Conservation (phyloP, 139 green algal genomes). For the Penium margaritaceum region DNA sequence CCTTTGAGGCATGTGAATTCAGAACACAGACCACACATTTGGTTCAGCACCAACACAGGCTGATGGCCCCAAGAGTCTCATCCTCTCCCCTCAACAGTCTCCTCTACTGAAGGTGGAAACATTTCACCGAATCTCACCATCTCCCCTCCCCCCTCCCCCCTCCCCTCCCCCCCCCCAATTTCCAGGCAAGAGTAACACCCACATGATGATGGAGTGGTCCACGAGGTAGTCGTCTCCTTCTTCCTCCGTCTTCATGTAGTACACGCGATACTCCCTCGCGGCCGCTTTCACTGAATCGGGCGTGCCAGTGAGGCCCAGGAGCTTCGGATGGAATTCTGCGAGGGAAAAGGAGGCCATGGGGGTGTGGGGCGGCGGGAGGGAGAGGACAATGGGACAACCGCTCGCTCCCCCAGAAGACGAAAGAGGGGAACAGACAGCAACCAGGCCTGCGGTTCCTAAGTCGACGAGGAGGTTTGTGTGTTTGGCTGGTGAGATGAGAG, state of each 20-base stretch:
- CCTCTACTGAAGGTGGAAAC: too few species aligned
- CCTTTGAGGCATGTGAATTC: too few species aligned
- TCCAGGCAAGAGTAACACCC: too few species aligned
- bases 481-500: neutral
- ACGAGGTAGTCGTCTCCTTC: conserved; percentile 84
- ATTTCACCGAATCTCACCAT: too few species aligned
- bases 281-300: conserved; percentile 57
- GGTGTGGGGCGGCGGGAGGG: neutral
- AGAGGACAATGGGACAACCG: neutral
- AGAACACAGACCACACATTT: too few species aligned
- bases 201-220: conserved; percentile 94
- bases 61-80: too few species aligned
- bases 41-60: too few species aligned
- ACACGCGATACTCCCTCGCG: conserved; percentile 61
- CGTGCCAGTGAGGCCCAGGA: conserved; percentile 86
- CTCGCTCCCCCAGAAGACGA: too few species aligned
- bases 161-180: too few species aligned
- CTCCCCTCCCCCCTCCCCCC: too few species aligned
- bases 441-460: neutral
- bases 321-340: conserved; percentile 82
- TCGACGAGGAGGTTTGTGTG: neutral
- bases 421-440: neutral
- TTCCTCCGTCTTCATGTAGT: conserved; percentile 71
- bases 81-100: too few species aligned
- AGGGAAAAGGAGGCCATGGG: neutral